Evolutionary conservation across 2,329 filamentous ascomycete genomes (phyloP).

Genomic region (Cadophora sp.): DNA sequence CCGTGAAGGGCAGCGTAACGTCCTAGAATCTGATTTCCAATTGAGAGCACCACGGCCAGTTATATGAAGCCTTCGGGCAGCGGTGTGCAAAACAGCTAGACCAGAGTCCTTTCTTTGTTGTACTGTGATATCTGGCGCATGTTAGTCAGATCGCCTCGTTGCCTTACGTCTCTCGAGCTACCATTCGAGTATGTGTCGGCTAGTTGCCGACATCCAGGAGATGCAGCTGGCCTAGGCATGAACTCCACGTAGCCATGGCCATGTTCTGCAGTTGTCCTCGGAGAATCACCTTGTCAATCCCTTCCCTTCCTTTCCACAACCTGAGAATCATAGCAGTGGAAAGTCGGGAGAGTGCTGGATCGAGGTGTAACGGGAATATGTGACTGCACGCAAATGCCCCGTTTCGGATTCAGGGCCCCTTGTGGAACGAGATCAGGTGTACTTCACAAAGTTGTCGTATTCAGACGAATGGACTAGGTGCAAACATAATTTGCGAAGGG

Average conservation of each 20-base stretch:
- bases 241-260: slow-evolving; percentile 1
- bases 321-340: not conserved
- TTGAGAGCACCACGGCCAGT: not conserved
- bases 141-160: slow-evolving; percentile 4
- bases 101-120: not conserved
- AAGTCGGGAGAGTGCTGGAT: slow-evolving; percentile 1
- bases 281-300: not conserved
- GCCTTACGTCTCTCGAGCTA: not conserved
- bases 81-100: slow-evolving; percentile 11
- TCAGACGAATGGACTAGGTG: not conserved
- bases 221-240: not conserved
- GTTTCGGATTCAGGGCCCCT: not conserved
- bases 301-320: not conserved
- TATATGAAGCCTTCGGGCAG: not conserved
- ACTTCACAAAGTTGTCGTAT: not conserved
- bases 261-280: not conserved
- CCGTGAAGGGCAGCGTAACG: not conserved
- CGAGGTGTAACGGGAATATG: slow-evolving; percentile 2
- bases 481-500: not conserved
- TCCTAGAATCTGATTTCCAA: not conserved
- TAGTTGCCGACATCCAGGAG: not conserved
- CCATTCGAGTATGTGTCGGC: not conserved
- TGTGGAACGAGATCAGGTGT: not conserved
- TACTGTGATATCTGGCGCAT: not conserved
- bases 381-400: not conserved